A percentile compares a stretch with the other conserved stretches of the same genome.
phyloP scores from a whole-genome alignment of 139 green algal genomes.

The Coelastrella sp. region DNA sequence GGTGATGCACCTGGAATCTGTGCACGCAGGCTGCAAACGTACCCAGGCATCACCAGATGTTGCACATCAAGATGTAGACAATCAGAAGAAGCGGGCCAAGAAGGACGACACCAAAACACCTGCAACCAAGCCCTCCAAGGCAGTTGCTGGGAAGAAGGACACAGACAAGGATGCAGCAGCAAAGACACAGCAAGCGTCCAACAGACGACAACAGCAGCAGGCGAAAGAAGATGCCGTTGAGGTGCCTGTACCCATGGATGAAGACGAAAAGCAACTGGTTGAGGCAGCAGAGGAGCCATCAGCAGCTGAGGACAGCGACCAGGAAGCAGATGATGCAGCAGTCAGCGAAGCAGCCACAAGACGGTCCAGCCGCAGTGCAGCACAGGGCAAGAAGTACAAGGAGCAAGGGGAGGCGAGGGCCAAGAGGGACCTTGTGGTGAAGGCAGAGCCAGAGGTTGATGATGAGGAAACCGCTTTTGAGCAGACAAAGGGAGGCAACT shows the following conservation, averaged over 20 bases:
- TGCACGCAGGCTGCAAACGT: slow-evolving; percentile 12
- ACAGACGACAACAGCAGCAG: background rate
- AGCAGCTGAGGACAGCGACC: background rate
- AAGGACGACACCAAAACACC: background rate
- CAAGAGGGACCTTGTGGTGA: slow-evolving; percentile 52
- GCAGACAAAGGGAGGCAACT: slow-evolving; percentile 40
- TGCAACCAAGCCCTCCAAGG: background rate
- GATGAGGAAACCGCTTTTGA: slow-evolving; percentile 61
- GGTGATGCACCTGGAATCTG: background rate
- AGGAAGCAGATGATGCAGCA: background rate
- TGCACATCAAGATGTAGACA: background rate
- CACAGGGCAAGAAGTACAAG: slow-evolving; percentile 27
- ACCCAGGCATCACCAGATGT: background rate
- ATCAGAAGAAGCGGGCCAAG: slow-evolving; percentile 22
- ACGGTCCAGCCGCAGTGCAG: slow-evolving; percentile 2
- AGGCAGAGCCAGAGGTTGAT: slow-evolving; percentile 54
- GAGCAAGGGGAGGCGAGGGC: slow-evolving; percentile 37
- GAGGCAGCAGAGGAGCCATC: background rate
- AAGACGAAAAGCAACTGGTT: background rate
- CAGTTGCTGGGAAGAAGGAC: background rate
- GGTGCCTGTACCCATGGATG: too few species aligned
- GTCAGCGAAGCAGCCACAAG: background rate
- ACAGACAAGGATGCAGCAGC: background rate
- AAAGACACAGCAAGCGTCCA: background rate
- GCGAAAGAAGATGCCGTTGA: too few species aligned